Base-by-base conservation (phyloP, 352 stramenopile genomes). In the Phytophthora capsici region DNA sequence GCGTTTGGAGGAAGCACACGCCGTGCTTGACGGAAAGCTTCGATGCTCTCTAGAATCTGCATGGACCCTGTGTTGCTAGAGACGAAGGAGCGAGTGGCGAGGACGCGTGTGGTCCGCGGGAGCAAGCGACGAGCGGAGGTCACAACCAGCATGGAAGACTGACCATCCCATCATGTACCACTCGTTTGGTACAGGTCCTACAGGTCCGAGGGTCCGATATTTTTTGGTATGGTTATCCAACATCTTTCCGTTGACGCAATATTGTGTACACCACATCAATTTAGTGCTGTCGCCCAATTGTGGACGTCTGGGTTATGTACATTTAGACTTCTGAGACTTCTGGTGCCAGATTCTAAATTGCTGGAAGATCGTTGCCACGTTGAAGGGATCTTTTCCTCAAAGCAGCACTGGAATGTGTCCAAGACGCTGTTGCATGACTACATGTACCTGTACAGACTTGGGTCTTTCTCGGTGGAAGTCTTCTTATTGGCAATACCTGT, bases 1-100 rank as follows among this genome's bases (percentile, higher is more conserved):
- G 82, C 74, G 36, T 58, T 75, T 10, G 74, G 45, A 1, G 85
- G 71, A 22, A 96, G 69, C 30, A 77, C 57, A 22, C 65, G 71
- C 10, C 86, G 86, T 45, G 63, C 70, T 26, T 63, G 22, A 19
- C 73, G 73, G 71, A 93, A 93, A 41, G 73, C 67, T 2, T 78
- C 62, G 43, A 90, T 54, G 16, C 53, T 81, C 55, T 93, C 76
- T 13, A 93, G 64, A 26, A 93, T 71, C 62, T 90, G 66, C 57
- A 85, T 71, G 34, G 44, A n/a, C 6, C 19, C 17, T 40, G 34
- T 19, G 36, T 26, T 58, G 26, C 26, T 59, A 19, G 62, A 52
- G 40, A 62, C 19, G 45, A 75, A 52, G 17, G 23, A 68, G 41
- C 66, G 71, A 63, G 44, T 61, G 28, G 20, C 16, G 57, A 66